phyloP scores from a whole-genome alignment of 2,329 filamentous ascomycete genomes.

The Pseudocercospora fuligena region DNA sequence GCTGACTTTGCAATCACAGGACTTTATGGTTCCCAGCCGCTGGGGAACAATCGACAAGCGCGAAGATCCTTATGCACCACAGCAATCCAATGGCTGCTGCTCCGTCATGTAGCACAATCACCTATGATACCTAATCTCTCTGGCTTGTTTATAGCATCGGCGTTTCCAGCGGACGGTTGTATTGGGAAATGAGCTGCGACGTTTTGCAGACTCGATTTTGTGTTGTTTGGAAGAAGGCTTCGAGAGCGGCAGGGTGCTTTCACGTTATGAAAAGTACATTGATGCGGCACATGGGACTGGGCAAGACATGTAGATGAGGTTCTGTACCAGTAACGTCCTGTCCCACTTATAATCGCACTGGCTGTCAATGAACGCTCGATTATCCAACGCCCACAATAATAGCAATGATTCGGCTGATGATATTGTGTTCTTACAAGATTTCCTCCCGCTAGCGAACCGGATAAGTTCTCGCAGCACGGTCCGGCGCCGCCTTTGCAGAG shows the following conservation, averaged over 20 bases:
- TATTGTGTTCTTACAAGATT: neutral
- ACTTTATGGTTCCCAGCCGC: conserved; percentile 98
- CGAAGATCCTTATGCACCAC: conserved; percentile 97
- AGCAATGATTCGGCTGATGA: neutral
- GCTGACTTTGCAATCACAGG: conserved; percentile 43
- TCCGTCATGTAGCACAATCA: conserved; percentile 75
- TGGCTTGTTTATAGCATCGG: conserved; percentile 31
- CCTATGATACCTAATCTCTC: conserved; percentile 20
- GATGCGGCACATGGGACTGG: conserved; percentile 8
- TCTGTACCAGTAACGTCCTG: conserved; percentile 18
- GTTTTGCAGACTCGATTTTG: neutral
- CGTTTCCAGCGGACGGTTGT: conserved; percentile 29
- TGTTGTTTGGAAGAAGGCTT: conserved; percentile 10
- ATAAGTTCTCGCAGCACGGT: neutral
- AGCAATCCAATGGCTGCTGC: conserved; percentile 92
- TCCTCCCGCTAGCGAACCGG: neutral
- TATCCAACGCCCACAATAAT: neutral
- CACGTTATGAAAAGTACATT: conserved; percentile 19
- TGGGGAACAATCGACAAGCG: conserved; percentile 94
- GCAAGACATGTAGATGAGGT: conserved; percentile 21
- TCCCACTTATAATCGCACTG: conserved; percentile 1
- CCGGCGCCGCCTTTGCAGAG: neutral
- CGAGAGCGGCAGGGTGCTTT: conserved; percentile 6
- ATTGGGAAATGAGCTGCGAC: conserved; percentile 12
- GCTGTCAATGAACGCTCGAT: neutral